A percentile compares a stretch with the other conserved stretches of the same genome.
Conservation (phyloP, 441 rosid species). For the Erysimum cheiri region DNA sequence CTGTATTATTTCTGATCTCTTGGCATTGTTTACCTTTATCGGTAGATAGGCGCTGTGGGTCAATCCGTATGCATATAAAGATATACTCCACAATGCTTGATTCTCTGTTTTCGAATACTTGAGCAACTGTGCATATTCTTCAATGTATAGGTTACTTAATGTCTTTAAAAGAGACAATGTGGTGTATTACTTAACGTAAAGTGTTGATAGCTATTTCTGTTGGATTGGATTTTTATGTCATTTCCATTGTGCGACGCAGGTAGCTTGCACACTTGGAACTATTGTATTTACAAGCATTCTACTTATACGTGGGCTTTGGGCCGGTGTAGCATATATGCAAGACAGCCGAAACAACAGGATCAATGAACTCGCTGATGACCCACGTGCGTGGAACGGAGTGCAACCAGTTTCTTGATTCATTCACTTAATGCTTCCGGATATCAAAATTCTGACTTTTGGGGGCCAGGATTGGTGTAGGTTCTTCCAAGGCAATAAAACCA, state of each 20-base stretch:
- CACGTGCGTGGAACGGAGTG: constrained; percentile 61
- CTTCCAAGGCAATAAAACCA: constrained; percentile 35
- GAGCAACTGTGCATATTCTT: constrained; percentile 4
- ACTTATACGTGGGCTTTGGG: constrained; percentile 81
- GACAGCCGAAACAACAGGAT: constrained; percentile 57
- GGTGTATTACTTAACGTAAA: background rate
- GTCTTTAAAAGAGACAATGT: background rate
- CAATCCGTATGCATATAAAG: background rate
- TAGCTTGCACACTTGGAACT: constrained; percentile 89
- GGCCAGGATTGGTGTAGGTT: constrained; percentile 26
- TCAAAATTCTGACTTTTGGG: constrained; percentile 8
- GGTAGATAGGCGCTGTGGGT: constrained; percentile 1
- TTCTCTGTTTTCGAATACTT: constrained; percentile 12
- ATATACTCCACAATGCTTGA: too few relatives aligned
- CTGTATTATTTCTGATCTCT: background rate
- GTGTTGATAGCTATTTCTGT: background rate
- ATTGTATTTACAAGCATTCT: constrained; percentile 85
- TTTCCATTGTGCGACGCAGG: constrained; percentile 50
- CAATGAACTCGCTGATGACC: constrained; percentile 57
- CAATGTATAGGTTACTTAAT: too few relatives aligned
- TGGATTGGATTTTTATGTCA: constrained; percentile 8
- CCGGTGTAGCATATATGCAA: constrained; percentile 70
- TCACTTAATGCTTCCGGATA: background rate
- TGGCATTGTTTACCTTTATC: too few relatives aligned
- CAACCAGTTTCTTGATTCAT: constrained; percentile 63